phyloP scores from a whole-genome alignment of 2,329 filamentous ascomycete species.

The Ophiocordyceps australis region DNA sequence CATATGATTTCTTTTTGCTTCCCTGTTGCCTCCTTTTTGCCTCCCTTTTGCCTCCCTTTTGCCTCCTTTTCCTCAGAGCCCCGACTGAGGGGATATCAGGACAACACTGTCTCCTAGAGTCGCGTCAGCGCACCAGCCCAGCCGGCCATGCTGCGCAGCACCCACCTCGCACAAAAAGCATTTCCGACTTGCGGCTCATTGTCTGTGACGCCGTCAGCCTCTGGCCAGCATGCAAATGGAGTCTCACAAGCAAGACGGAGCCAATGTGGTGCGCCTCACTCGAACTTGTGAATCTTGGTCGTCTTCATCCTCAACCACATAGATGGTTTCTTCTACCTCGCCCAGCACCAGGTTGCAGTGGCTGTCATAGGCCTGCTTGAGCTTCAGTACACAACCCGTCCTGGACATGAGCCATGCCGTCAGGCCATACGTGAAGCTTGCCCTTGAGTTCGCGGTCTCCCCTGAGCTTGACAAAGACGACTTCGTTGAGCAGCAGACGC shows the following conservation, averaged over 20 bases:
- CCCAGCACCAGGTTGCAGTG: constrained; percentile 95
- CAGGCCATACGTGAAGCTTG: constrained; percentile 79
- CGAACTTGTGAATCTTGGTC: constrained; percentile 60
- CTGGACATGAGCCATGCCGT: not conserved
- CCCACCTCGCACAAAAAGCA: constrained; percentile 92
- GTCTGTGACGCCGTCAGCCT: constrained; percentile 35
- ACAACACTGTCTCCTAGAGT: constrained; percentile 52
- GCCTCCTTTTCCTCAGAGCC: constrained; percentile 21
- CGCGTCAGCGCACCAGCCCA: constrained; percentile 6
- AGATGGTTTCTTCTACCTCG: constrained; percentile 95
- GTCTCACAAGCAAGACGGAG: too few species aligned
- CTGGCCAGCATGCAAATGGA: too few species aligned
- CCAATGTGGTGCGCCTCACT: constrained; percentile 22
- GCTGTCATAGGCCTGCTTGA: constrained; percentile 79
- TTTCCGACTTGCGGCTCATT: constrained; percentile 91
- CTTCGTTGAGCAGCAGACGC: constrained; percentile 82
- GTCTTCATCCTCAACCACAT: constrained; percentile 78
- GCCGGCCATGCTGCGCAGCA: constrained; percentile 2
- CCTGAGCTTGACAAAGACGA: constrained; percentile 91
- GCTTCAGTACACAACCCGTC: constrained; percentile 1
- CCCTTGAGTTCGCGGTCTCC: constrained; percentile 93
- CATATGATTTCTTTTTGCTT: too few species aligned
- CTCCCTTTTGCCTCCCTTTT: too few species aligned
- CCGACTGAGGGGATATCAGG: constrained; percentile 45
- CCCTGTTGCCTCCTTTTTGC: too few species aligned